A percentile compares a stretch with the other conserved stretches of the same genome.
These are phyloP conservation scores for Beauveria sp. DNA, from an alignment of 2,329 filamentous ascomycete species.

Conservation along the genomic window DNA sequence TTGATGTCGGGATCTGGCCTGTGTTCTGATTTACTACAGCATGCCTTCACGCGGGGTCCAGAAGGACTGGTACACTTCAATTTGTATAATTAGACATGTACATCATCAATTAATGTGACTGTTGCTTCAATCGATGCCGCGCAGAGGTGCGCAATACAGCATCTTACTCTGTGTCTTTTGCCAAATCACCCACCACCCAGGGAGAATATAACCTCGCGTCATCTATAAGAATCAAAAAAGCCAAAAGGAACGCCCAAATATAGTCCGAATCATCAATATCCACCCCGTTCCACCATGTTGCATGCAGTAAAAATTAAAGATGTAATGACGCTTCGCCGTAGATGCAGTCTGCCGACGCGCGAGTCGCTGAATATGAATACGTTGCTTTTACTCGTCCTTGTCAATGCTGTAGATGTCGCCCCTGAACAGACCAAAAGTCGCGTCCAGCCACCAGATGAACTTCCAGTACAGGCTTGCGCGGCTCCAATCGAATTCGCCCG, in stretches of 20 bases:
- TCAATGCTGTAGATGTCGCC: slow-evolving; percentile 50
- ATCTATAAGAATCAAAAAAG: not conserved
- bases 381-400: slow-evolving; percentile 44
- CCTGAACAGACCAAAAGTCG: slow-evolving; percentile 49
- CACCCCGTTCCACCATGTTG: not conserved
- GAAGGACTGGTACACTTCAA: not conserved
- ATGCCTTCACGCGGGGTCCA: not conserved
- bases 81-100: slow-evolving; percentile 11
- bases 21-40: not conserved
- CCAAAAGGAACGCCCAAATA: not conserved
- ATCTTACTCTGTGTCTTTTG: not conserved
- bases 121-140: not conserved
- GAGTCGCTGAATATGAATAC: not conserved
- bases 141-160: not conserved
- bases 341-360: not conserved
- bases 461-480: slow-evolving; percentile 61
- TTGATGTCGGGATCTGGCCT: not conserved
- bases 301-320: not conserved
- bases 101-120: not conserved
- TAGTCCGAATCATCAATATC: not conserved
- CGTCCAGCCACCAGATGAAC: slow-evolving; percentile 56
- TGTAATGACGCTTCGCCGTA: not conserved
- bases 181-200: not conserved
- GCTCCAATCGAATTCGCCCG: slow-evolving; percentile 71
- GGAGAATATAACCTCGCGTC: not conserved